Percentiles rank a stretch among this genome's conserved stretches.
Conservation (phyloP, 495 filamentous ascomycete genomes). For the Penicillium daleae region DNA sequence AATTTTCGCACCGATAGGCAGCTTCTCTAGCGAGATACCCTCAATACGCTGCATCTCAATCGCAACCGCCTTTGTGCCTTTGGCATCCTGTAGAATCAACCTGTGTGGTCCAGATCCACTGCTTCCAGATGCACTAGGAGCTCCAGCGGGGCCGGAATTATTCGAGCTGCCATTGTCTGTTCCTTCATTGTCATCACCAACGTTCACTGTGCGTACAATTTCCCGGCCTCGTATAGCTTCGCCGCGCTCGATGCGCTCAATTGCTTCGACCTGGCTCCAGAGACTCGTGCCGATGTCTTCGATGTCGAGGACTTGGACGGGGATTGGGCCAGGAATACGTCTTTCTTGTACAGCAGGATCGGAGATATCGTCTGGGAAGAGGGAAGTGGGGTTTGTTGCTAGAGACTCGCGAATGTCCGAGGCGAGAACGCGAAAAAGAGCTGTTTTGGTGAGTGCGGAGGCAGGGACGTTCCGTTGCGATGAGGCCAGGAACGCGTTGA, state of each 20-base stretch:
- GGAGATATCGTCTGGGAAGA: constrained; percentile 62
- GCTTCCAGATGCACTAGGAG: constrained; percentile 26
- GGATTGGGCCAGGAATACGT: constrained; percentile 59
- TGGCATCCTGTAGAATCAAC: constrained; percentile 78
- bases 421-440: constrained; percentile 77
- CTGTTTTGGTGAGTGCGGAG: constrained; percentile 74
- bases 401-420: constrained; percentile 71
- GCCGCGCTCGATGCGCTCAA: constrained; percentile 82
- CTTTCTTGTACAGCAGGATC: constrained; percentile 57
- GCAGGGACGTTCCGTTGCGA: constrained; percentile 63
- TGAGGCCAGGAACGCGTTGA: constrained; percentile 45
- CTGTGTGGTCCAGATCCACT: constrained; percentile 68
- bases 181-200: constrained; percentile 49
- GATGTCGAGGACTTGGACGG: constrained; percentile 82
- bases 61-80: constrained; percentile 68
- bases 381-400: constrained; percentile 48
- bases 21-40: constrained; percentile 63
- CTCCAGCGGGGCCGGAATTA: constrained; percentile 13
- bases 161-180: constrained; percentile 28
- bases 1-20: constrained; percentile 81
- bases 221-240: constrained; percentile 82
- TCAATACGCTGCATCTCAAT: constrained; percentile 72
- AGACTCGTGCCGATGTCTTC: constrained; percentile 77
- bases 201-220: constrained; percentile 71
- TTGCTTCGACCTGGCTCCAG: constrained; percentile 83